Evolutionary conservation across 345 rosid genomes (phyloP).

Genomic region (Toxicodendron radicans): DNA sequence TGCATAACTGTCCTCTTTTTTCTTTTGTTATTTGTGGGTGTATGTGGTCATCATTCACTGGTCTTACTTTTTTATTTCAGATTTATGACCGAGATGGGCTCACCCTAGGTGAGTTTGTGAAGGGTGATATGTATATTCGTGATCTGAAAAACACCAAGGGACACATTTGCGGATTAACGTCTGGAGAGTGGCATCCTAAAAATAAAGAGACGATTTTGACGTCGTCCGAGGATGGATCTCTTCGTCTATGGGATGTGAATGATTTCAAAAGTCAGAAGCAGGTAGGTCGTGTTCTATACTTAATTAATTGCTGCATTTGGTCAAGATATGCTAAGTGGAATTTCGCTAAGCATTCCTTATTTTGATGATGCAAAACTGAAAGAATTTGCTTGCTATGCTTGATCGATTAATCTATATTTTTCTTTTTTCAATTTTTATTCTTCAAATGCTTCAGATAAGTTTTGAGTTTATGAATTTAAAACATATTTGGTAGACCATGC

Average conservation of each 20-base stretch:
- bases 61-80: slow-evolving; percentile 37
- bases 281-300: slow-evolving; percentile 33
- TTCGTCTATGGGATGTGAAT: slow-evolving; percentile 97
- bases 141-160: slow-evolving; percentile 98
- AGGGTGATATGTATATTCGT: slow-evolving; percentile 98
- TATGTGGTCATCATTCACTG: slow-evolving; percentile 5
- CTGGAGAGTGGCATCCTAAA: slow-evolving; percentile 96
- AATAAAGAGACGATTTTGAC: slow-evolving; percentile 82
- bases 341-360: not conserved
- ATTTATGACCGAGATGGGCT: slow-evolving; percentile 97
- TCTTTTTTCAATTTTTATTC: not conserved
- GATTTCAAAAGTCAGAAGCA: slow-evolving; percentile 93
- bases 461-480: not conserved
- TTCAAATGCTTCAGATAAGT: not conserved
- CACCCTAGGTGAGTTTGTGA: slow-evolving; percentile 89
- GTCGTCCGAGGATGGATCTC: slow-evolving; percentile 95
- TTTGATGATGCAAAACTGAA: not conserved
- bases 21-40: not conserved
- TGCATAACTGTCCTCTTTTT: not conserved
- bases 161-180: slow-evolving; percentile 87
- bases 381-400: not conserved
- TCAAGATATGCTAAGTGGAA: slow-evolving; percentile 3
- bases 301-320: not conserved
- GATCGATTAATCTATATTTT: not conserved
- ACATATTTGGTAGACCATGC: not conserved